Conservation (phyloP, 2,329 filamentous ascomycete species). For the Colletotrichum chrysophilum region DNA sequence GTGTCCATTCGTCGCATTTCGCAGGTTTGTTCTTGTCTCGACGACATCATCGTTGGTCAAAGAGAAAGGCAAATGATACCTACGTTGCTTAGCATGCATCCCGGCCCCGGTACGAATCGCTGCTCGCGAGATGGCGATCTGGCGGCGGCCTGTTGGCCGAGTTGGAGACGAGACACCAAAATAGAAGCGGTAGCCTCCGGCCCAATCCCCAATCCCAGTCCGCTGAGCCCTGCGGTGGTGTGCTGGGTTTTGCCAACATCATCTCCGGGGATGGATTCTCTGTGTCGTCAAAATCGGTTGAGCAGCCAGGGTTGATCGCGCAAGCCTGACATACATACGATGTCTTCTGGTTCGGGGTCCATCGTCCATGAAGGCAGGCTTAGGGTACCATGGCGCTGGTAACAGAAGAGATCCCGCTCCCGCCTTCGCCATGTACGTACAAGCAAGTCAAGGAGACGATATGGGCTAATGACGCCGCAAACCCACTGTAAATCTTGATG, state of each 20-base stretch:
- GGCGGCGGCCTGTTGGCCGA: neutral
- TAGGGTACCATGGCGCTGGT: neutral
- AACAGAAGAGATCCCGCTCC: neutral
- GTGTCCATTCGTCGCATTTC: neutral
- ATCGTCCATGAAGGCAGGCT: neutral
- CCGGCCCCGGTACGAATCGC: neutral
- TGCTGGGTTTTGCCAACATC: neutral
- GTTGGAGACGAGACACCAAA: slow-evolving; percentile 2
- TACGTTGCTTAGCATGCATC: neutral
- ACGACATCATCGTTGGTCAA: neutral
- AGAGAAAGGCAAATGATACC: neutral
- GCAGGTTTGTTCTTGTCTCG: neutral
- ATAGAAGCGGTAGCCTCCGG: slow-evolving; percentile 16
- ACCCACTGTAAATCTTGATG: neutral
- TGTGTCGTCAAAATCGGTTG: neutral
- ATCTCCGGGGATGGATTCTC: slow-evolving; percentile 5
- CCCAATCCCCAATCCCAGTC: neutral
- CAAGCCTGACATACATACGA: neutral
- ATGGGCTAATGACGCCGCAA: neutral
- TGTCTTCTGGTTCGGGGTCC: neutral
- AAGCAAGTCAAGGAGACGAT: neutral
- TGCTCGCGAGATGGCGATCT: neutral
- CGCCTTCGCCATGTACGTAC: neutral
- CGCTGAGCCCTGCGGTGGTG: neutral
- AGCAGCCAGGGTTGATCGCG: neutral